These are phyloP conservation scores for Tagetes erecta DNA, from an alignment of 129 eudicot genomes.

Conservation along the genomic window DNA sequence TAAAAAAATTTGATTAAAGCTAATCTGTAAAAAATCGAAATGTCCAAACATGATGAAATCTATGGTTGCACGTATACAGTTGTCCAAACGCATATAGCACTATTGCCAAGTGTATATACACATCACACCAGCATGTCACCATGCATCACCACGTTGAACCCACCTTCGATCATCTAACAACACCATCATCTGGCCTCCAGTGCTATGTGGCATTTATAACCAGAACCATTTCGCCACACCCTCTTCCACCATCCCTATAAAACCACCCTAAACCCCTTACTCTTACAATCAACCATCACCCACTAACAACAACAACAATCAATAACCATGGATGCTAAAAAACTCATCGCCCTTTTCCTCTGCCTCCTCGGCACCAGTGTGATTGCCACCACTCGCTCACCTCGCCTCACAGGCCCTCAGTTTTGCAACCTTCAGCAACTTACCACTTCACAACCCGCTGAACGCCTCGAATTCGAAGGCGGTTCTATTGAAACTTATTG, in stretches of 20 bases:
- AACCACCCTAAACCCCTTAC: conserved; percentile 19
- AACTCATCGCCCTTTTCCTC: conserved; percentile 43
- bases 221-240: conserved; percentile 44
- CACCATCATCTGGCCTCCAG: neutral
- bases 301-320: neutral
- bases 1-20: too few relatives aligned
- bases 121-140: neutral
- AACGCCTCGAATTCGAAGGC: conserved; percentile 52
- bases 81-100: conserved; percentile 22
- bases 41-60: neutral
- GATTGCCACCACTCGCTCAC: conserved; percentile 36
- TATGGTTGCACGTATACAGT: neutral
- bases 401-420: conserved; percentile 42
- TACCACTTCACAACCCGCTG: conserved; percentile 45
- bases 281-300: neutral
- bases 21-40: neutral
- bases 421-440: conserved; percentile 60
- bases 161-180: conserved; percentile 16
- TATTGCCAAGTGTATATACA: conserved; percentile 26
- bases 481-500: conserved; percentile 60
- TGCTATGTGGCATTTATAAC: conserved; percentile 35
- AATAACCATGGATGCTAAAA: conserved; percentile 43
- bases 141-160: conserved; percentile 37
- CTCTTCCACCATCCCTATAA: conserved; percentile 6
- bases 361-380: conserved; percentile 48